phyloP scores from a whole-genome alignment of 2,329 filamentous ascomycete genomes.

The Aspergillus tamarii region DNA sequence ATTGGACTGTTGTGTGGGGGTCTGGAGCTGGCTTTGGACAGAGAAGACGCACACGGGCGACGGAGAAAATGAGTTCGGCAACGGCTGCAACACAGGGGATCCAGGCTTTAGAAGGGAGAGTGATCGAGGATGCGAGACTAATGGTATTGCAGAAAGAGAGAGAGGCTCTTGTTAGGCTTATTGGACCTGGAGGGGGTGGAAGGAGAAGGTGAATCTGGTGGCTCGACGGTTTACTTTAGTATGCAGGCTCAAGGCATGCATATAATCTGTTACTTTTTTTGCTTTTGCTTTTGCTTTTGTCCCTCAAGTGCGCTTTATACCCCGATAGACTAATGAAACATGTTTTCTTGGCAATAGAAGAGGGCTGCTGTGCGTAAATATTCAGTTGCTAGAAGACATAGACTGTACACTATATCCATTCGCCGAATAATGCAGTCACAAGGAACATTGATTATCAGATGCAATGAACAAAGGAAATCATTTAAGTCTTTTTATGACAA shows the following conservation, averaged over 20 bases:
- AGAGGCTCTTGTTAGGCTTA: conserved; percentile 67
- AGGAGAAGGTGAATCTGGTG: conserved; percentile 31
- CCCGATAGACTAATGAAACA: not conserved
- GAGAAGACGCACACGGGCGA: conserved; percentile 34
- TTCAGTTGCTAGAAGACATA: not conserved
- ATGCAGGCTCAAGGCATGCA: not conserved
- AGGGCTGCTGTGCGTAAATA: not conserved
- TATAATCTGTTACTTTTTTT: not conserved
- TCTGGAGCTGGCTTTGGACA: conserved; percentile 52
- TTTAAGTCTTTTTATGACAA: not conserved
- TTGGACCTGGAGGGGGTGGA: conserved; percentile 42
- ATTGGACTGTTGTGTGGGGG: conserved; percentile 72
- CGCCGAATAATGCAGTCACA: not conserved
- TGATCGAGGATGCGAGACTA: conserved; percentile 66
- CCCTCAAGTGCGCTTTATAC: not conserved
- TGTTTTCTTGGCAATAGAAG: no score
- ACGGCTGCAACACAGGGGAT: conserved; percentile 11
- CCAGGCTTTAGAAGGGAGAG: conserved; percentile 55
- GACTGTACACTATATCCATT: not conserved
- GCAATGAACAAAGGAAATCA: conserved; percentile 1
- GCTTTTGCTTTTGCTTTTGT: not conserved
- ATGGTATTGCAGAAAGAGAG: conserved; percentile 69
- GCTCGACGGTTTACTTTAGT: not conserved
- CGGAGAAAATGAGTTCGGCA: conserved; percentile 15
- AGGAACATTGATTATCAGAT: not conserved